A percentile compares a stretch with the other conserved stretches of the same genome.
phyloP scores from a whole-genome alignment of 306 rosid genomes.

The Medicago lupulina region DNA sequence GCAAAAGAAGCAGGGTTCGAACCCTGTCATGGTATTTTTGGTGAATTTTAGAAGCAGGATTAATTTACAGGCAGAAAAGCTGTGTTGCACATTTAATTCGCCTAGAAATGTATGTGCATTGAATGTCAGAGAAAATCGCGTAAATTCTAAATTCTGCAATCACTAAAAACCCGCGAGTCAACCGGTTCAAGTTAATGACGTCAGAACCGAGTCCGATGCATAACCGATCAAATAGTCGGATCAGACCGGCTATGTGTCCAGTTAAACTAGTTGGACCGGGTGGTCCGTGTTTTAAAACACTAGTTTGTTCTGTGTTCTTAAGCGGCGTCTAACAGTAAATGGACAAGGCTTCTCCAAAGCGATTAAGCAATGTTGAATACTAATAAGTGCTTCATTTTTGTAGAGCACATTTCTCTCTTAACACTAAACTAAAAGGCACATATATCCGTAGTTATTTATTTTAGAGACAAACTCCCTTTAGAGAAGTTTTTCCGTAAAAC shows the following conservation, averaged over 20 bases:
- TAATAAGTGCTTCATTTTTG: conserved; percentile 16
- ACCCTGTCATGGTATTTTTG: not conserved
- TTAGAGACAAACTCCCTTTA: conserved; percentile 11
- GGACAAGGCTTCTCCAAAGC: no score
- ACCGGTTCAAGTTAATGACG: not conserved
- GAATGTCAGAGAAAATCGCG: not conserved
- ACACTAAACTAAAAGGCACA: not conserved
- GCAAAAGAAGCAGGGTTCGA: not conserved
- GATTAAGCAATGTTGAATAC: conserved; percentile 2
- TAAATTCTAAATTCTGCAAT: no score
- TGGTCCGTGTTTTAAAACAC: not conserved
- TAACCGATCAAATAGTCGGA: not conserved
- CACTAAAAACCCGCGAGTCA: no score
- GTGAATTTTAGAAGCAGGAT: no score
- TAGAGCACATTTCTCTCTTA: not conserved
- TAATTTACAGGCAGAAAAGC: no score
- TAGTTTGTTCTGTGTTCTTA: conserved; percentile 27
- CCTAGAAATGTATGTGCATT: not conserved
- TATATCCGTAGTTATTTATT: not conserved
- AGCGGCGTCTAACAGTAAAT: conserved; percentile 8
- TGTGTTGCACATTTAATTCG: no score
- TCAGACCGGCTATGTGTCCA: not conserved
- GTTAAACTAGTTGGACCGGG: not conserved
- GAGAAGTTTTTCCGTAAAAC: conserved; percentile 7
- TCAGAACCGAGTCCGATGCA: not conserved